Evolutionary conservation across 495 filamentous ascomycete genomes (phyloP), one percentile per base, ranked within the genome.

Genomic region (Xylaria palmicola): DNA sequence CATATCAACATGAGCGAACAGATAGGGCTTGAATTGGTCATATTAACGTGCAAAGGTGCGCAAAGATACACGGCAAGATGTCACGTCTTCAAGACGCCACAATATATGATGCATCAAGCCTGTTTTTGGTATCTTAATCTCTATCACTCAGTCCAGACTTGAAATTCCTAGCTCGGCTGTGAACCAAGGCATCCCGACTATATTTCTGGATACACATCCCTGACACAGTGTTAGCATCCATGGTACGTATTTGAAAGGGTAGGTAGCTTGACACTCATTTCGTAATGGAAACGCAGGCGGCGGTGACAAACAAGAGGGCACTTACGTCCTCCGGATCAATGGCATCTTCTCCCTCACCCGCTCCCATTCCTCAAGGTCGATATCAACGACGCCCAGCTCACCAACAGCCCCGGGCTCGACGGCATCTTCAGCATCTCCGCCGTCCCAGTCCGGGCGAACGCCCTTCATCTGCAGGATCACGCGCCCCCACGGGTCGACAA

Each of bases 401-500:
- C 77, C 79, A 4, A 76, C 73, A 10, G 75, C 75, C 1, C 65
- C 71, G 2, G 65, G 65, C 24, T 69, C 72, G 9, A 62, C 54
- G 13, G 63, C 66, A 9, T 70, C 68, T 59, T 86, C 78, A 20
- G 82, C 80, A 56, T 85, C 79, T 24, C 55, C 50, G 41, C 49
- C 59, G 30, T 61, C 59, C 64, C 59, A 64, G 19, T 74, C 72
- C 26, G 75, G 68, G 41, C 73, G 67, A 74, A 84, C 69, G 64
- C 85, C 76, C 62, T 79, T 81, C 30, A 93, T 73, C 63, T 86
- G 79, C 1, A 85, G 81, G 22, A 94, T 45, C 3, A 97, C 81
- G 45, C 84, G 81, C 0, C 93, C 93, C 93, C 93, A 97, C 0
- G 93, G 93, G 66, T 88, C 86, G 17, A 97, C 81, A 37, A 96